A percentile compares a stretch with the other conserved stretches of the same genome.
These are phyloP conservation scores for Microthyrium microscopicum DNA, from an alignment of 2,329 filamentous ascomycete genomes.

Conservation along the genomic window DNA sequence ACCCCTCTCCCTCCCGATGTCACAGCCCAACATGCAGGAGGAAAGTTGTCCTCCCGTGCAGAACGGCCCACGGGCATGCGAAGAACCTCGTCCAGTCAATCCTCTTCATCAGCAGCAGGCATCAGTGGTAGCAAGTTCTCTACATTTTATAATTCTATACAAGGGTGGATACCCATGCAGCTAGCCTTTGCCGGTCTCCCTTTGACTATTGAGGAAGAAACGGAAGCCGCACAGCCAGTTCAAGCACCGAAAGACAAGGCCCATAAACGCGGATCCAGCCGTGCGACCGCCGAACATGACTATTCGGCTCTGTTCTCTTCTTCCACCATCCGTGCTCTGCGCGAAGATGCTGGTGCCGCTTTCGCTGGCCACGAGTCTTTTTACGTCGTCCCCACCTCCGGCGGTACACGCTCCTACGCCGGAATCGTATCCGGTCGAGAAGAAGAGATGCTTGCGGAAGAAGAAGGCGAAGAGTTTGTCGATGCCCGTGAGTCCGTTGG, in stretches of 20 bases:
- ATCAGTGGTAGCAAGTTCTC: constrained; percentile 62
- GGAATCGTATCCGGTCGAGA: constrained; percentile 49
- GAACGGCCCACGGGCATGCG: constrained; percentile 4
- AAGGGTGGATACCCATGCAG: constrained; percentile 72
- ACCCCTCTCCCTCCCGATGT: constrained; percentile 19
- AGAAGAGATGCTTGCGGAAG: constrained; percentile 22
- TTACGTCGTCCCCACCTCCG: constrained; percentile 84
- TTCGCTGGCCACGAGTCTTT: constrained; percentile 51
- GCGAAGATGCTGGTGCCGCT: constrained; percentile 44
- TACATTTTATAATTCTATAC: constrained; percentile 83
- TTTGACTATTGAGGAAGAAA: constrained; percentile 26
- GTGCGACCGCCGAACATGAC: constrained; percentile 38
- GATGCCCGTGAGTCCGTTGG: constrained; percentile 57
- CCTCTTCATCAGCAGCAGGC: constrained; percentile 14
- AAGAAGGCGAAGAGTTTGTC: constrained; percentile 60
- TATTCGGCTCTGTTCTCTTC: constrained; percentile 70
- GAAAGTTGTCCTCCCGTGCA: constrained; percentile 33
- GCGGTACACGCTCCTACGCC: constrained; percentile 84
- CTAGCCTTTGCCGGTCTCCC: constrained; percentile 87
- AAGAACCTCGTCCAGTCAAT: constrained; percentile 11
- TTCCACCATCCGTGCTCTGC: constrained; percentile 65
- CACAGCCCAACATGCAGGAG: constrained; percentile 56
- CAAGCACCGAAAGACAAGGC: constrained; percentile 15
- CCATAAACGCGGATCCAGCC: constrained; percentile 7
- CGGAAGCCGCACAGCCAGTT: constrained; percentile 13